Evolutionary conservation across 345 rosid species (phyloP), one percentile per base, ranked within the genome.

Genomic region (Bruguiera sexangula): DNA sequence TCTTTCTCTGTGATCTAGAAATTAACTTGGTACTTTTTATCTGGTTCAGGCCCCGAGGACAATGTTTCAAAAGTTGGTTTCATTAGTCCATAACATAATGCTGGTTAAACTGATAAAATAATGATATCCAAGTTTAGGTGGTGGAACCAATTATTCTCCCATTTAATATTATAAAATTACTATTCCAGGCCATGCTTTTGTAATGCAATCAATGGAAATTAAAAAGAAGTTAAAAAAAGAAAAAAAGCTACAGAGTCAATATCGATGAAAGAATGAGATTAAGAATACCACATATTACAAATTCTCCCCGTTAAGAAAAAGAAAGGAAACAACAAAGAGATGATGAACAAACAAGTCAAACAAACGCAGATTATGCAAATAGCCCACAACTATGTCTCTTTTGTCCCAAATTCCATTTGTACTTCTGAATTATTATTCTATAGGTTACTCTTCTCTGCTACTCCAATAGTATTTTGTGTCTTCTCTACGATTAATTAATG

Each of bases 101-200:
- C 24, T 69, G 57, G 20, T 75, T 60, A 60, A 74, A 30, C 32
- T 71, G 30, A 24, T 71, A 58, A 18, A 55, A 31, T 24, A 37
- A 68, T 56, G 69, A 74, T 68, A 69, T 72, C 53, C 60, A 67
- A 63, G 27, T 24, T 63, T 73, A 73, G 70, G 79, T 82, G 86
- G 91, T 85, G 90, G 88, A 85, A 76, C 89, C 94, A 89, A 89
- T 87, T 80, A 85, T 88, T 79, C 84, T 80, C 63, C 67, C 73
- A 65, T 69, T 76, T 73, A 71, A 37, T 69, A 70, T 66, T 81
- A 70, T 53, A 73, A 64, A 59, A 73, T 60, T 74, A 26, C 51
- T 29, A 48, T 26, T 30, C n/a, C 9, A n/a, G 24, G 37, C 43
- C 79, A 78, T 81, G 84, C 81, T 82, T 69, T 78, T 65, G 60